These are phyloP conservation scores for Earliella scabrosa DNA, from an alignment of 1,284 basidiomycete species.

Conservation along the genomic window DNA sequence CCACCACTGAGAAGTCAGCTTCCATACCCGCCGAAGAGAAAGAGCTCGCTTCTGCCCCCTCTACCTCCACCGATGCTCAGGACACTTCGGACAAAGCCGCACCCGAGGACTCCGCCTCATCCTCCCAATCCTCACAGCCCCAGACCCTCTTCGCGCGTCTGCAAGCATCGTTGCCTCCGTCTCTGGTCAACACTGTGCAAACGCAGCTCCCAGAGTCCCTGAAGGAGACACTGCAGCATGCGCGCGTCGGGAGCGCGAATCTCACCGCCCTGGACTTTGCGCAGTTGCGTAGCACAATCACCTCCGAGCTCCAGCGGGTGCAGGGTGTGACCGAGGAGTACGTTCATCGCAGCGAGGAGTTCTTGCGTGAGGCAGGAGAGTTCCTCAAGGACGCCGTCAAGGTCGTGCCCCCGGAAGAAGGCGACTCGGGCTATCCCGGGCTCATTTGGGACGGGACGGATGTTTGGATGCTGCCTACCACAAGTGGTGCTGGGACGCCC, in stretches of 20 bases:
- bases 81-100: slow-evolving; percentile 2
- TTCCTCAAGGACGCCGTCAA: slow-evolving; percentile 86
- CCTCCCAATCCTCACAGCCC: slow-evolving; percentile 36
- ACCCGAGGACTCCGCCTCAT: slow-evolving; percentile 5
- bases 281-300: slow-evolving; percentile 66
- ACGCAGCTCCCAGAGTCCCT: slow-evolving; percentile 69
- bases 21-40: not conserved
- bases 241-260: slow-evolving; percentile 40
- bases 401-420: slow-evolving; percentile 81
- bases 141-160: slow-evolving; percentile 69
- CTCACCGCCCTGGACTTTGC: slow-evolving; percentile 57
- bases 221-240: slow-evolving; percentile 50
- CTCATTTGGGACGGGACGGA: slow-evolving; percentile 84
- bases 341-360: slow-evolving; percentile 76
- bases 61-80: not conserved
- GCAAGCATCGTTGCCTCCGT: slow-evolving; percentile 72
- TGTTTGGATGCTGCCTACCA: slow-evolving; percentile 72
- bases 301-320: slow-evolving; percentile 73
- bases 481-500: slow-evolving; percentile 27
- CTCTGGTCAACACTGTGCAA: slow-evolving; percentile 72
- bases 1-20: slow-evolving; percentile 9
- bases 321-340: slow-evolving; percentile 83
- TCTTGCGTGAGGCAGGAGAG: slow-evolving; percentile 75
- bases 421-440: slow-evolving; percentile 39
- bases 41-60: not conserved